Conservation (phyloP, 306 rosid species). For the Malus asiatica region DNA sequence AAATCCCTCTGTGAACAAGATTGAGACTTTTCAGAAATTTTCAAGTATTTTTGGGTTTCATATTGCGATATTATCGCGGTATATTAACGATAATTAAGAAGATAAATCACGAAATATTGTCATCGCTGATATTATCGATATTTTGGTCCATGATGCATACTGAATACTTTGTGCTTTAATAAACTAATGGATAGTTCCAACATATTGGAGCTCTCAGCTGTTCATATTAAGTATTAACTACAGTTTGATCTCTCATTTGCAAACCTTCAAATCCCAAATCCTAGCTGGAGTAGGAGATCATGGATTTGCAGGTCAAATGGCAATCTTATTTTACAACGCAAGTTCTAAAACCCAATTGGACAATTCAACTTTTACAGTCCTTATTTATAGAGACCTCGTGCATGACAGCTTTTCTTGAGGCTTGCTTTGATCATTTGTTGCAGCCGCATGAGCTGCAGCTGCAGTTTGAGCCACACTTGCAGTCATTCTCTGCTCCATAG, state of each 20-base stretch:
- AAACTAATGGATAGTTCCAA: neutral
- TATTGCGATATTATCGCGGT: no score
- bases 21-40: no score
- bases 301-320: neutral
- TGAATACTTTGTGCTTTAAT: neutral
- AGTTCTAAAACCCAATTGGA: neutral
- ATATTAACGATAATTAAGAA: no score
- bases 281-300: neutral
- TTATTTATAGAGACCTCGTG: constrained; percentile 1
- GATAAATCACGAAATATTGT: no score
- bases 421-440: constrained; percentile 9
- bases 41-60: no score
- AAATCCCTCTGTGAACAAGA: no score
- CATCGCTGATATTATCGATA: no score
- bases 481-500: constrained; percentile 12
- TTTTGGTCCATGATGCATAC: neutral
- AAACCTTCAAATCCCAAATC: neutral
- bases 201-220: neutral
- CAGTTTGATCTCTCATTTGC: neutral
- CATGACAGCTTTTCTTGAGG: neutral
- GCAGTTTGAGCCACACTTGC: constrained; percentile 28
- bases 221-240: neutral
- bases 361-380: neutral
- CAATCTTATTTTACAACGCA: neutral
- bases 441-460: constrained; percentile 20